Percentiles rank a stretch among this genome's conserved stretches.
phyloP scores from a whole-genome alignment of 2,329 filamentous ascomycete species.

The Cordyceps cateniannulata region DNA sequence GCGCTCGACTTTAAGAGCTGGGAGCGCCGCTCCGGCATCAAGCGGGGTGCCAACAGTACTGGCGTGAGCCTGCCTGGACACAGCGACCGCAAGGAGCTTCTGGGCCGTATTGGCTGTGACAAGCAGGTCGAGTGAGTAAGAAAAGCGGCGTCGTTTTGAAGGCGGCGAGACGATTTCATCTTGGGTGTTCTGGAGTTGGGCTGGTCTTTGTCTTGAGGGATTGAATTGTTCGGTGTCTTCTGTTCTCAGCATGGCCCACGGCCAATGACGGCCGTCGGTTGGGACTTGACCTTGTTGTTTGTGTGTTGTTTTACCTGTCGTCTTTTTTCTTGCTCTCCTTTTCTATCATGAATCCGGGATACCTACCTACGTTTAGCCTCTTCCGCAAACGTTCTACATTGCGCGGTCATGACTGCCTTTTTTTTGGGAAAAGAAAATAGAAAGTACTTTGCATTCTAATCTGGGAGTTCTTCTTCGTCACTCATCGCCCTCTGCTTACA shows the following conservation, averaged over 20 bases:
- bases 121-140: conserved; percentile 53
- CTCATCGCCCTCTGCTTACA: not conserved
- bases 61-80: conserved; percentile 63
- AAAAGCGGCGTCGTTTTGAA: not conserved
- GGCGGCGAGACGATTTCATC: not conserved
- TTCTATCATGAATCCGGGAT: conserved; percentile 5
- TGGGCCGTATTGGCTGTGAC: conserved; percentile 77
- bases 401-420: not conserved
- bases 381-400: not conserved
- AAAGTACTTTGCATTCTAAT: conserved; percentile 5
- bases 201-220: not conserved
- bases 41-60: conserved; percentile 46
- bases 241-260: not conserved
- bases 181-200: conserved; percentile 6
- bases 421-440: not conserved
- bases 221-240: not conserved
- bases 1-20: conserved; percentile 59
- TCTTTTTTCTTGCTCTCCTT: not conserved
- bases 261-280: not conserved
- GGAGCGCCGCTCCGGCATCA: conserved; percentile 50
- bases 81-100: conserved; percentile 71
- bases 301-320: not conserved
- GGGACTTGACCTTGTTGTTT: not conserved
- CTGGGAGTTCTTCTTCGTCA: not conserved
- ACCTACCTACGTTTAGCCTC: conserved; percentile 11